Percentiles rank a stretch among this genome's conserved stretches.
These are phyloP conservation scores for Lippia alba DNA, from an alignment of 305 asterid species.

Conservation along the genomic window DNA sequence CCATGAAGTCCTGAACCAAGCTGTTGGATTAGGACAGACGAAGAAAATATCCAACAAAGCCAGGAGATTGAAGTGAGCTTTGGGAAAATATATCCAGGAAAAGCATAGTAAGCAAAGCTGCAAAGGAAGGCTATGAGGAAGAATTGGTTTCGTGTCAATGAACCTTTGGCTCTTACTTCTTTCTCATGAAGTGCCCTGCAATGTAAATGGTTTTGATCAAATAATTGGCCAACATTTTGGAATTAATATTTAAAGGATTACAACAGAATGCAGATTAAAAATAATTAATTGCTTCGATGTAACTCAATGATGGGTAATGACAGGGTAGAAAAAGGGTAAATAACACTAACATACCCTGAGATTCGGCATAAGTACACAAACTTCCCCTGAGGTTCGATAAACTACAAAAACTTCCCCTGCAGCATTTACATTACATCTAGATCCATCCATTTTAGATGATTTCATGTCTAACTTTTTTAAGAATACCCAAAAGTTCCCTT, in stretches of 20 bases:
- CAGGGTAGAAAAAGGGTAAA: neutral
- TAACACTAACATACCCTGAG: too few species aligned
- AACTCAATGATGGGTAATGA: neutral
- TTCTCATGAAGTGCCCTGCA: slow-evolving; percentile 92
- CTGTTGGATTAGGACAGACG: slow-evolving; percentile 81
- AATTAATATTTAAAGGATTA: neutral
- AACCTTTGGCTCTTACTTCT: slow-evolving; percentile 72
- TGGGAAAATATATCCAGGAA: slow-evolving; percentile 89
- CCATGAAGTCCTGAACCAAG: slow-evolving; percentile 96
- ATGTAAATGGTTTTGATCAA: neutral
- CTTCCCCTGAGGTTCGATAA: too few species aligned
- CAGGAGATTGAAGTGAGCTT: slow-evolving; percentile 85
- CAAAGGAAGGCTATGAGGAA: slow-evolving; percentile 80
- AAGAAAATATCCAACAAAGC: slow-evolving; percentile 88
- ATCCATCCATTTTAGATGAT: neutral
- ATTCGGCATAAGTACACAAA: too few species aligned
- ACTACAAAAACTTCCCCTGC: too few species aligned
- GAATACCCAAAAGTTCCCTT: too few species aligned
- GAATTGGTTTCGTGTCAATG: slow-evolving; percentile 78
- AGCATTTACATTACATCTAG: too few species aligned
- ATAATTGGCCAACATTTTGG: neutral
- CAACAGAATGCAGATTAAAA: neutral
- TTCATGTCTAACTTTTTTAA: neutral
- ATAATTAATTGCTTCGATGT: neutral
- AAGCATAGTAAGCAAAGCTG: slow-evolving; percentile 85